Percentiles rank a stretch among this genome's conserved stretches.
Evolutionary conservation across 495 filamentous ascomycete genomes (phyloP).

Genomic region (Podospora appendiculata): DNA sequence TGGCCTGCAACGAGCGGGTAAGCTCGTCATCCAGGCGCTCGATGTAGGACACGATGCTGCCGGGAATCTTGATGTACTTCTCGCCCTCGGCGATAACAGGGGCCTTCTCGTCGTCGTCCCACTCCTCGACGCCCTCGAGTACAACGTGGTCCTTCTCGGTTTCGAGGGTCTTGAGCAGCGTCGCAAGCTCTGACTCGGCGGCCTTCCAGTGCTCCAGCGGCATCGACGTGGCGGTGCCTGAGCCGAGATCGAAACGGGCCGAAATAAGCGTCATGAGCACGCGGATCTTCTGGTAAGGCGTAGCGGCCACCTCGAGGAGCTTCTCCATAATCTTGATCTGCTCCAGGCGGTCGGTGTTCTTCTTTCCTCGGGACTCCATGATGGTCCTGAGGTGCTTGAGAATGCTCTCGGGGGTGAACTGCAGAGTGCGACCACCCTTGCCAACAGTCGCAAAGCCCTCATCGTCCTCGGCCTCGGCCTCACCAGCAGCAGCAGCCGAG

Average conservation of each 20-base stretch:
- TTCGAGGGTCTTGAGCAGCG: constrained; percentile 73
- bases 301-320: constrained; percentile 77
- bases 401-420: constrained; percentile 95
- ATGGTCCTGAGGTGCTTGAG: constrained; percentile 92
- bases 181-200: constrained; percentile 76
- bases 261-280: constrained; percentile 88
- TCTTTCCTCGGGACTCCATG: constrained; percentile 92
- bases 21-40: constrained; percentile 97
- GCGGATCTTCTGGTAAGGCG: constrained; percentile 90
- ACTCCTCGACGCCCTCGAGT: constrained; percentile 87
- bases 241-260: constrained; percentile 87
- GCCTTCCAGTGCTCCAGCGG: constrained; percentile 94
- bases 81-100: constrained; percentile 64
- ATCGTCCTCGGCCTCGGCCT: constrained; percentile 55
- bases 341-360: constrained; percentile 92
- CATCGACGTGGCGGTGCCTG: constrained; percentile 79
- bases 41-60: constrained; percentile 87
- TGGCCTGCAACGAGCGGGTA: constrained; percentile 87
- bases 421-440: constrained; percentile 74
- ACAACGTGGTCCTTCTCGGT: constrained; percentile 69
- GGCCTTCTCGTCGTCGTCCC: constrained; percentile 96
- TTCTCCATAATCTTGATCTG: constrained; percentile 98
- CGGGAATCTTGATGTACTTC: constrained; percentile 75
- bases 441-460: constrained; percentile 84
- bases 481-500: constrained; percentile 10